Evolutionary conservation across 2,329 filamentous ascomycete species (phyloP), one percentile per base, ranked within the genome.

Genomic region (Chalara sp.): DNA sequence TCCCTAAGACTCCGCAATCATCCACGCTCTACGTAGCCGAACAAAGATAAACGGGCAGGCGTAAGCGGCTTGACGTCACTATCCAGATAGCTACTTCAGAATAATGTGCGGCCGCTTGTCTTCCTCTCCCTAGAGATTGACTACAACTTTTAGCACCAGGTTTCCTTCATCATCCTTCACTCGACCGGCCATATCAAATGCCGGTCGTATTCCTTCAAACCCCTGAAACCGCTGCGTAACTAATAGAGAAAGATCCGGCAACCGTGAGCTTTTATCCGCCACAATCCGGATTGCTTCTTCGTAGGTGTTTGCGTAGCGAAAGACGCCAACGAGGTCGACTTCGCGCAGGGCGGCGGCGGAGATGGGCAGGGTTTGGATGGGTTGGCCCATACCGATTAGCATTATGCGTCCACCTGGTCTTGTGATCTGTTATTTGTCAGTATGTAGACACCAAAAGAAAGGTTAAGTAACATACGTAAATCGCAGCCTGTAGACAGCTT

Each of bases 281-380:
- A 97, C 79, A 57, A 97, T 74, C 47, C 90, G 80, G 59, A 97
- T 96, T 37, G 93, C 93, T 55, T 89, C 82, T 32, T 89, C 90
- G 87, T 92, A 97, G 8, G 89, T 95, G 74, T 96, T 86, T 30
- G 84, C 84, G 58, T 90, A 90, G 47, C 86, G 77, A 71, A 90
- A 89, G 37, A 88, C 83, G 42, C 86, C 86, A 7, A 88, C 70
- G 28, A 90, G 81, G 63, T 90, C 86, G 45, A 90, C 80, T 68
- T 91, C 86, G 47, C 85, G 78, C n/a, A 88, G 73, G 32, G 86
- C 83, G 3, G 86, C 85, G 6, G 84, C 83, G 6, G 83, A 86
- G 50, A 91, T 74, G 1, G 86, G 86, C 4, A 90, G 74, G 0
- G 84, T 89, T 66, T 89, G 84, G 49, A 89, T 78, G 0, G 86